These are phyloP conservation scores for Botrytis elliptica DNA, from an alignment of 2,329 filamentous ascomycete genomes.

Conservation along the genomic window DNA sequence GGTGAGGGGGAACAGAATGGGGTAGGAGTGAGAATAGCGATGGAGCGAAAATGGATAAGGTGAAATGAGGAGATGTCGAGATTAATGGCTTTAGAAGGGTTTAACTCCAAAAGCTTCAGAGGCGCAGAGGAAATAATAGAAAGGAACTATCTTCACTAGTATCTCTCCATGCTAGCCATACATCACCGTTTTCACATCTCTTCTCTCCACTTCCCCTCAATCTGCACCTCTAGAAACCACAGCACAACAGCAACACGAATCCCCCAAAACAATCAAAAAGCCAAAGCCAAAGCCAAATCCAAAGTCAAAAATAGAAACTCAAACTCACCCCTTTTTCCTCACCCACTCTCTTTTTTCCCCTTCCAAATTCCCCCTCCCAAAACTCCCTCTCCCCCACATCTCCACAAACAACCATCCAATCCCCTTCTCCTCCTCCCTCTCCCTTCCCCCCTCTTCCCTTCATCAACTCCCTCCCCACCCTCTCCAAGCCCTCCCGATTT, in stretches of 20 bases:
- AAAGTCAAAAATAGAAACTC: neutral
- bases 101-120: neutral
- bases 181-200: neutral
- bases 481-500: constrained; percentile 56
- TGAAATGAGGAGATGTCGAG: too few species aligned
- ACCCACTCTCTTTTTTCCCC: neutral
- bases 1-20: neutral
- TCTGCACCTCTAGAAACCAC: neutral
- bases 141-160: neutral
- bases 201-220: neutral
- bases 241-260: neutral
- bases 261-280: neutral
- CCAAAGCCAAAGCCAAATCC: neutral
- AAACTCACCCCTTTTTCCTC: neutral
- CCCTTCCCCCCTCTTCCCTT: constrained; percentile 51
- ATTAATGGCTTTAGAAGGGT: too few species aligned
- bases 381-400: constrained; percentile 35
- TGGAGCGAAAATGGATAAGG: neutral
- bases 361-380: constrained; percentile 29
- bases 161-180: neutral
- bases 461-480: constrained; percentile 52
- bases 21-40: neutral
- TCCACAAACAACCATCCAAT: constrained; percentile 32
- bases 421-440: neutral
- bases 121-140: neutral